Percentiles rank a stretch among this genome's conserved stretches.
These are phyloP conservation scores for Petrea volubilis DNA, from an alignment of 257 asterid species.

Conservation along the genomic window DNA sequence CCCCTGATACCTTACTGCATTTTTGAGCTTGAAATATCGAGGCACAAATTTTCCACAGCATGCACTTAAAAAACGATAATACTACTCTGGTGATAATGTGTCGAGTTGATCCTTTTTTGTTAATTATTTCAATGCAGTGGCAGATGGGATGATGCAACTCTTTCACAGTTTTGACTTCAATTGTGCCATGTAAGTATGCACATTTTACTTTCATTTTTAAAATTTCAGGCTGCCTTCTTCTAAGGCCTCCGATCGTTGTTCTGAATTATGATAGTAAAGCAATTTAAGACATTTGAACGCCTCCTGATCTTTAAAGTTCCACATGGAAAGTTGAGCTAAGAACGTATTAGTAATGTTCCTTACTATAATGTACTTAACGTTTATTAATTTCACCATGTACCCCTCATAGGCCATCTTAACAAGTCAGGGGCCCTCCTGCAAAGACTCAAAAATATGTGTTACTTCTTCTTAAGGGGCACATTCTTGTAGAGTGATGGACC, in stretches of 20 bases:
- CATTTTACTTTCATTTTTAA: background rate
- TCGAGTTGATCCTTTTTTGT: slow-evolving; percentile 18
- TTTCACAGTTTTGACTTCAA: slow-evolving; percentile 19
- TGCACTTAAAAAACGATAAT: background rate
- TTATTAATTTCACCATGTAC: too few species aligned
- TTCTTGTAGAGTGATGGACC: background rate
- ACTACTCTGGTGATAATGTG: slow-evolving; percentile 3
- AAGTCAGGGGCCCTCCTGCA: background rate
- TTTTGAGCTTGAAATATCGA: background rate
- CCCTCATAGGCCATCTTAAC: background rate
- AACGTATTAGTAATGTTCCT: background rate
- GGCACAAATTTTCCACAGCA: background rate
- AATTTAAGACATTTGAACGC: background rate
- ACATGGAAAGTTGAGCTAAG: background rate
- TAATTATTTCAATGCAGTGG: slow-evolving; percentile 69
- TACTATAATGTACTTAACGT: too few species aligned
- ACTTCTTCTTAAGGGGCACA: background rate
- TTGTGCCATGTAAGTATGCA: slow-evolving; percentile 40
- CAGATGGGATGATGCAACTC: slow-evolving; percentile 85
- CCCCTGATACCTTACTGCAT: background rate
- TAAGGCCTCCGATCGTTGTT: background rate
- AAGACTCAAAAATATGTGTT: background rate
- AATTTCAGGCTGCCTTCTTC: background rate
- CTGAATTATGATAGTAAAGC: background rate
- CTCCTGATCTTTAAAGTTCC: background rate